phyloP scores from a whole-genome alignment of 176 grass and related monocot genomes.

The Echinochloa phyllopogon region DNA sequence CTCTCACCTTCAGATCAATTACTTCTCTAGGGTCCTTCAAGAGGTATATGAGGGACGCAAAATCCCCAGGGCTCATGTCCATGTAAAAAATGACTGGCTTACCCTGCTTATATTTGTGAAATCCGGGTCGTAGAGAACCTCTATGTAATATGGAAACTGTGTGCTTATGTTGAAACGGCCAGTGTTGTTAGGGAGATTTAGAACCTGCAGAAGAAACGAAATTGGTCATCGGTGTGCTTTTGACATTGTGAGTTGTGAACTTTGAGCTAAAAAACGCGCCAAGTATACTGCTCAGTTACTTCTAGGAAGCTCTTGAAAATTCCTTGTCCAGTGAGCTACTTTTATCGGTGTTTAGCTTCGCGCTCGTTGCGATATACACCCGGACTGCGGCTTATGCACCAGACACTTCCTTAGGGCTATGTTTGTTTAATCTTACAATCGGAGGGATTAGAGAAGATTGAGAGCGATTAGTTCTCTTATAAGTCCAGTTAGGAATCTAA shows the following conservation, averaged over 20 bases:
- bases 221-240: neutral
- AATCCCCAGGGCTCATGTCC: constrained; percentile 98
- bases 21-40: constrained; percentile 71
- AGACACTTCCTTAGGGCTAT: no score
- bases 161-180: constrained; percentile 67
- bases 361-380: constrained; percentile 64
- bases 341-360: constrained; percentile 59
- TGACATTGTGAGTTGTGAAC: neutral
- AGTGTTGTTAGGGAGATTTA: constrained; percentile 58
- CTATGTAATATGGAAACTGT: constrained; percentile 79
- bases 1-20: constrained; percentile 75
- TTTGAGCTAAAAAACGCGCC: neutral
- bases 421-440: no score
- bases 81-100: constrained; percentile 83
- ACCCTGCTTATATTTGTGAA: constrained; percentile 47
- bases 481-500: no score
- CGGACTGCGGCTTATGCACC: no score
- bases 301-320: constrained; percentile 74
- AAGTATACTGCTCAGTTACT: constrained; percentile 40
- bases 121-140: constrained; percentile 63
- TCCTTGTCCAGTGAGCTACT: constrained; percentile 60
- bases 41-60: constrained; percentile 84
- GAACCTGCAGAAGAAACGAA: constrained; percentile 50
- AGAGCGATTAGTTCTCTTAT: no score
- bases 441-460: no score